Conservation (phyloP, 129 eudicot genomes). For the Flaveria bidentis region DNA sequence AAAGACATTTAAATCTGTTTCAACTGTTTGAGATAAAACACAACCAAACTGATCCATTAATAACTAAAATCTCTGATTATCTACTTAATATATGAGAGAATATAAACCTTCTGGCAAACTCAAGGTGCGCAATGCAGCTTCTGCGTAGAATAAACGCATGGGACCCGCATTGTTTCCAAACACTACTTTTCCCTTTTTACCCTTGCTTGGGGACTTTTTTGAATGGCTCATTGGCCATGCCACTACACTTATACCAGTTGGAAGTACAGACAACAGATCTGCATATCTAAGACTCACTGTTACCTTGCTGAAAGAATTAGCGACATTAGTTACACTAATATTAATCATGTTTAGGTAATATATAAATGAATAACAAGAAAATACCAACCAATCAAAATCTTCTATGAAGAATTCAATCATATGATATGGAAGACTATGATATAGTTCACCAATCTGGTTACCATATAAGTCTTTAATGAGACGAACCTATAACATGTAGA, state of each 20-base stretch:
- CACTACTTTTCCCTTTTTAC: conserved; percentile 45
- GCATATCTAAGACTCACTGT: conserved; percentile 79
- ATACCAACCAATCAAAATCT: conserved; percentile 70
- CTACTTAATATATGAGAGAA: neutral
- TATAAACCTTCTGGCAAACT: conserved; percentile 85
- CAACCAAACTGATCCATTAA: neutral
- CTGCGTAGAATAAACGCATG: conserved; percentile 70
- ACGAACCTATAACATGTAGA: conserved; percentile 58
- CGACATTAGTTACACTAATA: neutral
- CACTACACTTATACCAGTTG: conserved; percentile 74
- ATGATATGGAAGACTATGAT: conserved; percentile 86
- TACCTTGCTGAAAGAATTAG: conserved; percentile 59
- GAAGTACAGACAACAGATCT: conserved; percentile 72
- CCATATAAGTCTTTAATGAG: conserved; percentile 88
- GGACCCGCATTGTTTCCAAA: conserved; percentile 54
- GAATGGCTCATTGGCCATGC: conserved; percentile 79
- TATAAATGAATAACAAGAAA: neutral
- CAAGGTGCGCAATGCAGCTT: conserved; percentile 72
- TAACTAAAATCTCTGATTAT: neutral
- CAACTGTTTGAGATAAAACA: neutral
- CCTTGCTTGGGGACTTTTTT: conserved; percentile 38
- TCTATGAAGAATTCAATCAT: conserved; percentile 80
- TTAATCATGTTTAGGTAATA: neutral
- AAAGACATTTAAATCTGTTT: neutral
- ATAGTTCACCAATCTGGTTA: conserved; percentile 84